Base-by-base conservation (phyloP, 2,329 filamentous ascomycete species). In the Talaromyces pinophilus region DNA sequence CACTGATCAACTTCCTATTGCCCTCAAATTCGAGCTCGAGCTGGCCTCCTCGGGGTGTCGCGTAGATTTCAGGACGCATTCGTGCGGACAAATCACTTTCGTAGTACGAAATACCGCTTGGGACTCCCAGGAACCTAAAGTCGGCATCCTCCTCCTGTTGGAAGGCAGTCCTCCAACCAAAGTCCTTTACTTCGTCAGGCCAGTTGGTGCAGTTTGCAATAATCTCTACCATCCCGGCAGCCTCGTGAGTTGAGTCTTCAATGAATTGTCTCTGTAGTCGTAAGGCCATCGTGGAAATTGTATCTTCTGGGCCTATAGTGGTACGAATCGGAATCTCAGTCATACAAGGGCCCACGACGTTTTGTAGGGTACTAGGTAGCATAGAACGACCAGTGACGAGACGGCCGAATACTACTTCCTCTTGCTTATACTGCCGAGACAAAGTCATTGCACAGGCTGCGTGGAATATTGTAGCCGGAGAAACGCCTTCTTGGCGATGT, bases 151-250 rank as follows among this genome's bases (percentile, higher is more conserved):
- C 59, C 22, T 62, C 60, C 15, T 62, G 60, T 17, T 62, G 60
- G 33, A 62, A 62, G 0, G 60, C 60, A 28, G 46, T 62, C 33
- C 60, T 38, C 60, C 46, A 62, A 2, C 60, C 60, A 40, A 62
- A 62, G 33, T 62, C 13, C 17, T 22, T 42, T 3, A 13, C 19
- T 5, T 59, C 28, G 2, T 59, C 62, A 30, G 19, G 8, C 62
- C 62, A 64, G 17, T 64, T 30, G 17, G 54, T 64, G 62, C 52
- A 64, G 10, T 38, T 38, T 10, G 22, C 10, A 28, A 64, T 50
- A 19, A 64, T 64, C n/a, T 64, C 62, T 8, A 15, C 44, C 52
- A 64, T 59, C 8, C 62, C 62, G 1, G 44, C 62, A 48, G 62
- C 44, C 35, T 64, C 62, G 19, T 64, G 50, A 8, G 28, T 10